Evolutionary conservation across 257 asterid species (phyloP).

Genomic region (Plectranthus barbatus): DNA sequence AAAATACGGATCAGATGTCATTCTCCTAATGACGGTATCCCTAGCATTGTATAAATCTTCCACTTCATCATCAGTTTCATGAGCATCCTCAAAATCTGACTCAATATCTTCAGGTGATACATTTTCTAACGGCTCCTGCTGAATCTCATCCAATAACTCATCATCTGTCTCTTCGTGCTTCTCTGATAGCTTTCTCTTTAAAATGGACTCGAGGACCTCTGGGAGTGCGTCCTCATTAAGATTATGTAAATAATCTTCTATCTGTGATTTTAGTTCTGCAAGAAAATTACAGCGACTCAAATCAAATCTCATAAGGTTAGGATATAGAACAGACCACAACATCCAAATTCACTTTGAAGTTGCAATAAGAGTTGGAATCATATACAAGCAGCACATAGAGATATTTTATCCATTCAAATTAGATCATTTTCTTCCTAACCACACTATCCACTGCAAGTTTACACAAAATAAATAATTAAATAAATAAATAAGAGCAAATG

Average conservation of each 20-base stretch:
- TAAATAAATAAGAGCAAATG: not conserved
- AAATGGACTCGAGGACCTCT: conserved; percentile 36
- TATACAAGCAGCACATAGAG: not conserved
- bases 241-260: conserved; percentile 51
- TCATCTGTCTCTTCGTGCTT: conserved; percentile 74
- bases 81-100: conserved; percentile 51
- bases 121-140: conserved; percentile 40
- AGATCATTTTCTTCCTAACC: not conserved
- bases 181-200: conserved; percentile 39
- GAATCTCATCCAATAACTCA: conserved; percentile 50
- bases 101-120: conserved; percentile 54
- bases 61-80: conserved; percentile 61
- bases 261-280: conserved; percentile 55
- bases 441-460: not conserved
- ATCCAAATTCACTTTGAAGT: not conserved
- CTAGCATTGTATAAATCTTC: conserved; percentile 61
- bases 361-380: not conserved
- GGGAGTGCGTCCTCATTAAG: conserved; percentile 62
- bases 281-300: not conserved
- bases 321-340: not conserved
- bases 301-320: conserved; percentile 1
- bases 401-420: not conserved
- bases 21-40: conserved; percentile 36
- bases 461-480: no score
- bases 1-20: conserved; percentile 42